Conservation (phyloP, 1,139 yeast species). For the Blastobotrys indianensis region DNA sequence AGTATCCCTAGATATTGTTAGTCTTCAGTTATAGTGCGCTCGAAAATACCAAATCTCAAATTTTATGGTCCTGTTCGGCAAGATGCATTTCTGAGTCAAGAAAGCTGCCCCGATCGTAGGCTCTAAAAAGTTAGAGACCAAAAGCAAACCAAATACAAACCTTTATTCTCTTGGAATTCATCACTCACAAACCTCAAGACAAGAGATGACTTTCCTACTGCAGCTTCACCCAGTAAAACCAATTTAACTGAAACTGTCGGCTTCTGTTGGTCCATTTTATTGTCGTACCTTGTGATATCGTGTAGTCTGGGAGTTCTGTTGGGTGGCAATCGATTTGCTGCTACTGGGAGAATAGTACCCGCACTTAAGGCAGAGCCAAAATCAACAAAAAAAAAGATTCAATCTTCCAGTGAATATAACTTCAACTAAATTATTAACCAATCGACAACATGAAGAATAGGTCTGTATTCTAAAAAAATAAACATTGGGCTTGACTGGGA, state of each 20-base stretch:
- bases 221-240: conserved; percentile 93
- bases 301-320: neutral
- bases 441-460: neutral
- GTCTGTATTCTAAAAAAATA: neutral
- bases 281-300: neutral
- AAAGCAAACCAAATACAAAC: conserved; percentile 20
- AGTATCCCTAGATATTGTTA: conserved; percentile 61
- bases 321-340: neutral
- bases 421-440: neutral
- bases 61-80: conserved; percentile 84
- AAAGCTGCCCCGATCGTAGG: conserved; percentile 99
- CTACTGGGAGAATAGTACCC: neutral
- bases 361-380: too few relatives aligned
- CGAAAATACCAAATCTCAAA: conserved; percentile 53
- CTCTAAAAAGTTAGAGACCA: conserved; percentile 35
- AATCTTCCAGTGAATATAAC: neutral
- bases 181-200: conserved; percentile 90
- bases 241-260: conserved; percentile 75
- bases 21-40: neutral
- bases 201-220: conserved; percentile 92
- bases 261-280: conserved; percentile 19
- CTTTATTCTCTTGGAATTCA: conserved; percentile 93
- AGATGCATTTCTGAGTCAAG: conserved; percentile 87
- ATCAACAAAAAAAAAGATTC: too few relatives aligned
- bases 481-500: conserved; percentile 1